Conservation (phyloP, 805 yeast species). For the Ogataea saltuana region DNA sequence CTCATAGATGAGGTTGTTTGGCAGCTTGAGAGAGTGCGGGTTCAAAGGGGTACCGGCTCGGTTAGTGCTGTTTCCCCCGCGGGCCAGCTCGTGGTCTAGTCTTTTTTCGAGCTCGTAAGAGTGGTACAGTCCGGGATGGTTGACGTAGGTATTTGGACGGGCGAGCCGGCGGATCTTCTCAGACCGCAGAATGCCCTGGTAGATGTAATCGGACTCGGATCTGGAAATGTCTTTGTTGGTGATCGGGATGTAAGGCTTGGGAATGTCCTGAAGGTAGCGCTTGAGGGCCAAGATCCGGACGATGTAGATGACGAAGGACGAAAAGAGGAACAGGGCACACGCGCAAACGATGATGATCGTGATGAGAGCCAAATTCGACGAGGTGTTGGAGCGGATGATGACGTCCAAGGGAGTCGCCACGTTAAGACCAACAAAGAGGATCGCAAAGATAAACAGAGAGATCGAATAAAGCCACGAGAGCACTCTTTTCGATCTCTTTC, state of each 20-base stretch:
- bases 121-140: constrained; percentile 52
- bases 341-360: constrained; percentile 78
- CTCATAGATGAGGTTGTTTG: constrained; percentile 43
- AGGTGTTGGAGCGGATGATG: constrained; percentile 54
- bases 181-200: constrained; percentile 43
- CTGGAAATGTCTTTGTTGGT: constrained; percentile 59
- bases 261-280: constrained; percentile 70
- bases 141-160: constrained; percentile 42
- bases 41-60: background rate
- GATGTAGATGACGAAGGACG: constrained; percentile 52
- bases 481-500: constrained; percentile 23
- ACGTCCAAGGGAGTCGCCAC: constrained; percentile 81
- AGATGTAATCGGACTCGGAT: constrained; percentile 42
- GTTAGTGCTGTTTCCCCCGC: constrained; percentile 1
- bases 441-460: constrained; percentile 42
- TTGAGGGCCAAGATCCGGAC: constrained; percentile 60
- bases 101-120: constrained; percentile 9
- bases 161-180: constrained; percentile 41
- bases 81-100: constrained; percentile 5
- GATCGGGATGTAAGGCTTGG: constrained; percentile 72
- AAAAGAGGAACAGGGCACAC: constrained; percentile 57
- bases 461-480: constrained; percentile 46
- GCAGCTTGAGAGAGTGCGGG: constrained; percentile 11
- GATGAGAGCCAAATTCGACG: constrained; percentile 67
- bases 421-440: constrained; percentile 55